These are phyloP conservation scores for Rhodotorula taiwanensis DNA, from an alignment of 768 basidiomycete species.

Conservation along the genomic window DNA sequence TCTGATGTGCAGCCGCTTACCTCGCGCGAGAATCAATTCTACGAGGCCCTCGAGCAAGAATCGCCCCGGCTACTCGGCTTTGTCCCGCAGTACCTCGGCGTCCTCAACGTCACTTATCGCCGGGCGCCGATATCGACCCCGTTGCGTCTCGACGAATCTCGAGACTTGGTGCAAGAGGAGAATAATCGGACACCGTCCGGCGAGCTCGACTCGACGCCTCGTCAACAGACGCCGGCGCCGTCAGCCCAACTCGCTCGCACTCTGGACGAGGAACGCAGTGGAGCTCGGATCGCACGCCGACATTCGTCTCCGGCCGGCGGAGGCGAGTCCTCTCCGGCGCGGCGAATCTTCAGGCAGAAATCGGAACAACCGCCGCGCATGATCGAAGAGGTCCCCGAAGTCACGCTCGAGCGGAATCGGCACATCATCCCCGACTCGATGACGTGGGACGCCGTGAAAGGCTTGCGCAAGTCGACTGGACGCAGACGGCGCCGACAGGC, in stretches of 20 bases:
- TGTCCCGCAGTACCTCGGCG: conserved; percentile 96
- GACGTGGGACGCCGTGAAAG: conserved; percentile 48
- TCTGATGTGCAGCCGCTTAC: conserved; percentile 85
- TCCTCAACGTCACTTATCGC: conserved; percentile 96
- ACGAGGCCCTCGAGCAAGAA: conserved; percentile 90
- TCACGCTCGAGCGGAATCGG: conserved; percentile 81
- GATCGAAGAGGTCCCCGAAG: conserved; percentile 77
- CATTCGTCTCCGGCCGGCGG: conserved; percentile 26
- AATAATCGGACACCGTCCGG: too few relatives aligned
- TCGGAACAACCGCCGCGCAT: conserved; percentile 18
- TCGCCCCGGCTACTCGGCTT: conserved; percentile 86
- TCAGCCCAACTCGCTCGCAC: not conserved
- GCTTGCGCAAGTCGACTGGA: conserved; percentile 25
- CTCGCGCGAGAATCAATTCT: conserved; percentile 93
- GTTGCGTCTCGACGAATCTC: too few relatives aligned
- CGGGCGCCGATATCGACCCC: conserved; percentile 51
- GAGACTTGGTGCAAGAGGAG: too few relatives aligned
- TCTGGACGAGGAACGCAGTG: not conserved
- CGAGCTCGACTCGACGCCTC: not conserved
- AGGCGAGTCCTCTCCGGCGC: conserved; percentile 12
- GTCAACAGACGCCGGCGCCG: not conserved
- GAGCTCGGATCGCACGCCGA: conserved; percentile 18
- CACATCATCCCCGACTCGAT: conserved; percentile 96
- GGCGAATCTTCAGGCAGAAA: conserved; percentile 42
- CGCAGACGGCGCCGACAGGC: not conserved